These are phyloP conservation scores for Phaeosphaeriaceae sp. DNA, from an alignment of 2,329 filamentous ascomycete species.

Conservation along the genomic window DNA sequence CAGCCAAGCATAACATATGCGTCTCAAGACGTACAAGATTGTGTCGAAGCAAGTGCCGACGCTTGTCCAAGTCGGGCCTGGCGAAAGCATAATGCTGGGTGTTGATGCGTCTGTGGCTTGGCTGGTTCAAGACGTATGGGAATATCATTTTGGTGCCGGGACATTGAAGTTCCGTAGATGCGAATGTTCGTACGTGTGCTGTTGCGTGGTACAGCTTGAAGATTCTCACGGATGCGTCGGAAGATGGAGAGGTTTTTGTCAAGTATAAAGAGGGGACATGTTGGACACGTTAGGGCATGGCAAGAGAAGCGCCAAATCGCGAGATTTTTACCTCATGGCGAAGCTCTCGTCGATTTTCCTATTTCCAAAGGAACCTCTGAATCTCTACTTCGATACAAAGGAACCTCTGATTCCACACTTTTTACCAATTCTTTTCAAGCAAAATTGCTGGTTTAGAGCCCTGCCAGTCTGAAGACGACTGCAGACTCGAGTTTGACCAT, in stretches of 20 bases:
- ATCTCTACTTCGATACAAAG: constrained; percentile 6
- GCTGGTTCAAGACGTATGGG: constrained; percentile 7
- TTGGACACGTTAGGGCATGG: constrained; percentile 35
- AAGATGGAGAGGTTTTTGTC: neutral
- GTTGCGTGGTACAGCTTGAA: neutral
- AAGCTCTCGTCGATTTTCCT: constrained; percentile 30
- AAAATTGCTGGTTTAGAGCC: constrained; percentile 16
- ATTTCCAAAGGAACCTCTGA: constrained; percentile 27
- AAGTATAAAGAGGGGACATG: constrained; percentile 2
- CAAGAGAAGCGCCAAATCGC: constrained; percentile 19
- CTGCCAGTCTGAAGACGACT: too few species aligned
- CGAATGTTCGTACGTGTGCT: too few species aligned
- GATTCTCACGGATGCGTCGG: neutral
- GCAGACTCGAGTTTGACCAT: too few species aligned
- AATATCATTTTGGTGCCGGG: neutral
- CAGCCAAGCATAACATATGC: constrained; percentile 10
- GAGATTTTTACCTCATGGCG: constrained; percentile 16
- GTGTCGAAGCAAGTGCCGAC: neutral
- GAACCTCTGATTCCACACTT: constrained; percentile 26
- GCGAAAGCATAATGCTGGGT: neutral
- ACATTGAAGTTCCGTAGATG: neutral
- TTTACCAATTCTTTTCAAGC: constrained; percentile 3
- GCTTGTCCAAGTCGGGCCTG: neutral
- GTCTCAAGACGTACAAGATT: neutral
- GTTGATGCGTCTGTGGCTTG: constrained; percentile 3